Evolutionary conservation across 2,329 filamentous ascomycete species (phyloP), one percentile per base, ranked within the genome.

Genomic region (Colletotrichum echinochloae): DNA sequence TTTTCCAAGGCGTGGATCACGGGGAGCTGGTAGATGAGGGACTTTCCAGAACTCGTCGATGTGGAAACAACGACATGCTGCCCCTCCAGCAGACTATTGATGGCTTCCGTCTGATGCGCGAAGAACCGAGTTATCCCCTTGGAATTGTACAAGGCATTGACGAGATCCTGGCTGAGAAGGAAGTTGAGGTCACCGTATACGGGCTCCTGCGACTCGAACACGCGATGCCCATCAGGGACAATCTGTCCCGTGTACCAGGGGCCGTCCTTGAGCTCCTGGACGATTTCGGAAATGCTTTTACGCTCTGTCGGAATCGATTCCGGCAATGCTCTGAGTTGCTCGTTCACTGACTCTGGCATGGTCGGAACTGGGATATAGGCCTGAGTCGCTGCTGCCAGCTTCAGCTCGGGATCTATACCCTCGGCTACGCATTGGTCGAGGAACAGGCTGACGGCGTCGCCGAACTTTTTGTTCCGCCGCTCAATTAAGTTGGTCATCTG

Each of bases 121-220:
- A 97, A 99, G 46, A 99, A 88, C 69, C 92, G 88, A 0, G 91
- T 93, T 69, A 99, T 98, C 3, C 91, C 91, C 75, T 92, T 93
- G 11, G 94, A 93, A 75, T 98, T 98, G 83, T 97, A 99, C 0
- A 99, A 81, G 1, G 96, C 95, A 79, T 99, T 97, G n/a, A 99
- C 95, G 60, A 99, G 83, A 73, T 93, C 89, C 78, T 99, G 96
- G 62, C 94, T 97, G 9, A 99, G 86, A 23, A 92, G 84, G 77
- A 98, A 99, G 35, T 92, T 88, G 59, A 99, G 85, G 51, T 97
- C 92, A 1, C 94, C 95, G 76, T 93, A 94, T 0, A 95, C 87
- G 0, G 95, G 86, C 73, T 91, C 89, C 76, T 97, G 95, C 1
- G 93, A 89, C 74, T 97, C 94, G 76, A 98, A 97, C 0, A 97